Evolutionary conservation across 768 basidiomycete genomes (phyloP).

Genomic region (Tylopilus sp.): DNA sequence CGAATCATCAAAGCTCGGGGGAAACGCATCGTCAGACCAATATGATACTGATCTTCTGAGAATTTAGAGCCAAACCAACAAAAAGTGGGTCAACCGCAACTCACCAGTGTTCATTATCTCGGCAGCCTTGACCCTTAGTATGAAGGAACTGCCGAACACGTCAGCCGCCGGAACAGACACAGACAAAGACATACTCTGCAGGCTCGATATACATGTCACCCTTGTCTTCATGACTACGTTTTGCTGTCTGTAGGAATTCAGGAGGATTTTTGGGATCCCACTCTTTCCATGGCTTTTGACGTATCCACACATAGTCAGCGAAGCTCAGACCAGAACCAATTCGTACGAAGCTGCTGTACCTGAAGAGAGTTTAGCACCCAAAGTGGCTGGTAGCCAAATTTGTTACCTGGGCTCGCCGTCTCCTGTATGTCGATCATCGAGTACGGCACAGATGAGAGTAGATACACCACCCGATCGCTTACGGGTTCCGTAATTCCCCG

Average conservation of each 20-base stretch:
- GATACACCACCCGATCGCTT: constrained; percentile 87
- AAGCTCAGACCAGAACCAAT: constrained; percentile 89
- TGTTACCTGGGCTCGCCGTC: constrained; percentile 60
- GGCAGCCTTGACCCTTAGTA: constrained; percentile 89
- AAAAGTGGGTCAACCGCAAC: constrained; percentile 4
- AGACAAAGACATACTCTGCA: constrained; percentile 56
- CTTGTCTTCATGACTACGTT: constrained; percentile 67
- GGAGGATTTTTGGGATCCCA: constrained; percentile 78
- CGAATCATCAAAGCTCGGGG: constrained; percentile 80
- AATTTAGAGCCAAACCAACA: not conserved
- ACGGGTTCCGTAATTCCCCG: constrained; percentile 85
- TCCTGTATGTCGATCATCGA: constrained; percentile 62
- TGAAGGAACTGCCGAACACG: constrained; percentile 68
- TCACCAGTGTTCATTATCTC: constrained; percentile 78
- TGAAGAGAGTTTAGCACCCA: constrained; percentile 26
- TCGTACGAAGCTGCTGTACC: constrained; percentile 84
- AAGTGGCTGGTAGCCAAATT: not conserved
- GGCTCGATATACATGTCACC: constrained; percentile 92
- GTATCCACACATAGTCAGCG: constrained; percentile 83
- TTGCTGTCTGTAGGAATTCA: constrained; percentile 59
- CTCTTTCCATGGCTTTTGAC: constrained; percentile 75
- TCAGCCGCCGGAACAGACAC: not conserved
- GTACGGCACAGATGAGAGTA: constrained; percentile 83
- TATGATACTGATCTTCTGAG: constrained; percentile 68
- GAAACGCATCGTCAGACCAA: constrained; percentile 91